Percentiles rank a stretch among this genome's conserved stretches.
phyloP scores from a whole-genome alignment of 305 asterid species.

The Fraxinus sp. region DNA sequence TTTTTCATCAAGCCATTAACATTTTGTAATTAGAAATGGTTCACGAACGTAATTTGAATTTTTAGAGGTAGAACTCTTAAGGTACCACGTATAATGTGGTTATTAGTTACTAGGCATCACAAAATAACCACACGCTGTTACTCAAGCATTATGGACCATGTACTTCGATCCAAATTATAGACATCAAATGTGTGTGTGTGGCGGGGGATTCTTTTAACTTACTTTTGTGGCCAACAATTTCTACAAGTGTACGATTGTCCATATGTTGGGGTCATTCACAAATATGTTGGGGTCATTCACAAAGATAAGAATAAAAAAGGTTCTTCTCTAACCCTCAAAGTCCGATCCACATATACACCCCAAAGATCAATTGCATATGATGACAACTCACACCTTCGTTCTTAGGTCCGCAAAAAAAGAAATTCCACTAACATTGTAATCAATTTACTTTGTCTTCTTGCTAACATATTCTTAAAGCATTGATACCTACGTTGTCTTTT shows the following conservation, averaged over 20 bases:
- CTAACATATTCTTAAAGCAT: not conserved
- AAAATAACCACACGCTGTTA: not conserved
- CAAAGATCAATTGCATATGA: not conserved
- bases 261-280: not conserved
- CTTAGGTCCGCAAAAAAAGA: not conserved
- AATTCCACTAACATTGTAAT: not conserved
- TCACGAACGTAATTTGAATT: no score
- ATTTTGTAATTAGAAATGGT: not conserved
- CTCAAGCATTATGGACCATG: not conserved
- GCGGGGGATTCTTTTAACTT: not conserved
- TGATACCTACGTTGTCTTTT: not conserved
- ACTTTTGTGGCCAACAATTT: not conserved
- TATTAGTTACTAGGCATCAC: not conserved
- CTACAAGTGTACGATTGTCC: not conserved
- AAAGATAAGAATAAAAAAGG: not conserved
- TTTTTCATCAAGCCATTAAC: not conserved
- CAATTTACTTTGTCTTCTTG: not conserved
- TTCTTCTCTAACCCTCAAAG: not conserved
- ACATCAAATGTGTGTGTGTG: not conserved
- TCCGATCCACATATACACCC: not conserved
- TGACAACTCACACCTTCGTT: not conserved
- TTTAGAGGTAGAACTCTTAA: not conserved
- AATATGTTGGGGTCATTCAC: not conserved
- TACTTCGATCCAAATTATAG: not conserved
- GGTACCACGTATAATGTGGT: not conserved